Evolutionary conservation across 805 yeast species (phyloP).

Genomic region (Osmozyma mogii): DNA sequence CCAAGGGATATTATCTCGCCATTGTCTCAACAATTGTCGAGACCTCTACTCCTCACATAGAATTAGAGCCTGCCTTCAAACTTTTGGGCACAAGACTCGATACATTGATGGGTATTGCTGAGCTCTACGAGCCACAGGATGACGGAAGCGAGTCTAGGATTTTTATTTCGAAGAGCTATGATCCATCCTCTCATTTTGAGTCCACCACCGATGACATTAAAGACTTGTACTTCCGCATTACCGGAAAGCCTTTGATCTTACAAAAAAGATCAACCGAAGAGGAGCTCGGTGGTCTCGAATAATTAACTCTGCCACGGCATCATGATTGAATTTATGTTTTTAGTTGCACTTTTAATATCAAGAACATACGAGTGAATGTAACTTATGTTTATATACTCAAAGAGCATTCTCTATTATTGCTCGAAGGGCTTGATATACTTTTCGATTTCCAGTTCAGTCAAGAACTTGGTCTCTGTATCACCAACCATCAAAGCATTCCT

Average conservation of each 20-base stretch:
- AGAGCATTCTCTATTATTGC: no score
- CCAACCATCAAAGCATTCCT: slow-evolving; percentile 54
- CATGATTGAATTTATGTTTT: no score
- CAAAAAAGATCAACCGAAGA: slow-evolving; percentile 66
- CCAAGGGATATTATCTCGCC: slow-evolving; percentile 85
- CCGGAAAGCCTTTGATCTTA: slow-evolving; percentile 85
- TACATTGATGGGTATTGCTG: slow-evolving; percentile 90
- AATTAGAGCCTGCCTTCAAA: slow-evolving; percentile 89
- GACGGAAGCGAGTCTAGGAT: slow-evolving; percentile 79
- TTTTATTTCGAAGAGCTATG: slow-evolving; percentile 82
- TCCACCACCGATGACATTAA: slow-evolving; percentile 94
- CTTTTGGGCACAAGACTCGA: slow-evolving; percentile 74
- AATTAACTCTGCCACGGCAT: no score
- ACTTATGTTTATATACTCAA: no score
- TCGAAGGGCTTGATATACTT: no score
- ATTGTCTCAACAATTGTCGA: slow-evolving; percentile 92
- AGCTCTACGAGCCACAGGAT: slow-evolving; percentile 75
- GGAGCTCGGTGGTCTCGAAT: slow-evolving; percentile 5
- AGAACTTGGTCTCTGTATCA: slow-evolving; percentile 63
- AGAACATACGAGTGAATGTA: no score
- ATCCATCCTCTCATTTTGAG: slow-evolving; percentile 93
- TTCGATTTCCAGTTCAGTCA: slow-evolving; percentile 65
- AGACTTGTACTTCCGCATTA: slow-evolving; percentile 84
- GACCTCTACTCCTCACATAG: slow-evolving; percentile 86
- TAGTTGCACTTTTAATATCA: no score